These are phyloP conservation scores for Pseudocercospora pini-densiflorae DNA, from an alignment of 2,329 filamentous ascomycete species.

Conservation along the genomic window DNA sequence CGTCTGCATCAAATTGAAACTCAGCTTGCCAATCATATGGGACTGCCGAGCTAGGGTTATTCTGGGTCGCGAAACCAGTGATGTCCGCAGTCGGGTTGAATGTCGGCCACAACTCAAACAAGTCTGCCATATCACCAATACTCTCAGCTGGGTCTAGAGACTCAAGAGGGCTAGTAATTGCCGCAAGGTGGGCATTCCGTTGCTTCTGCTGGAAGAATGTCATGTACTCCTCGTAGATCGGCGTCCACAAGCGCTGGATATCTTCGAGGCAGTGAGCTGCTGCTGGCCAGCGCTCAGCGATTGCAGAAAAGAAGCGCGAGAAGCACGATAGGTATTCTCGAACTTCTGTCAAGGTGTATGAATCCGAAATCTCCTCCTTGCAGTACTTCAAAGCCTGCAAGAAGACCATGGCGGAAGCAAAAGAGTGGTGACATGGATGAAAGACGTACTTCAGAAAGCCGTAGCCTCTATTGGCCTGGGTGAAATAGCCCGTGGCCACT, in stretches of 20 bases:
- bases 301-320: constrained; percentile 8
- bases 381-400: constrained; percentile 9
- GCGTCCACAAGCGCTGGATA: neutral
- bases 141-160: neutral
- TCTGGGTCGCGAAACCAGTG: neutral
- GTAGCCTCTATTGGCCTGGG: neutral
- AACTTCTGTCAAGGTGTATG: constrained; percentile 6
- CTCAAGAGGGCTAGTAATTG: neutral
- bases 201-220: neutral
- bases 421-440: constrained; percentile 10
- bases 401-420: constrained; percentile 11
- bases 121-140: neutral
- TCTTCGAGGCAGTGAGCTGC: constrained; percentile 7
- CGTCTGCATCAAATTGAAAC: constrained; percentile 1
- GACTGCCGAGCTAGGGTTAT: neutral
- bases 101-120: neutral
- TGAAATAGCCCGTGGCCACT: constrained; percentile 6
- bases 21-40: constrained; percentile 7
- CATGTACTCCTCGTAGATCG: constrained; percentile 3
- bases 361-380: constrained; percentile 2
- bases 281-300: constrained; percentile 13
- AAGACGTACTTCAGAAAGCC: constrained; percentile 13
- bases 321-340: constrained; percentile 1
- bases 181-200: neutral
- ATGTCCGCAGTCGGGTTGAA: neutral